Evolutionary conservation across 805 yeast species (phyloP).

Genomic region (Kazachstania psychrophila): DNA sequence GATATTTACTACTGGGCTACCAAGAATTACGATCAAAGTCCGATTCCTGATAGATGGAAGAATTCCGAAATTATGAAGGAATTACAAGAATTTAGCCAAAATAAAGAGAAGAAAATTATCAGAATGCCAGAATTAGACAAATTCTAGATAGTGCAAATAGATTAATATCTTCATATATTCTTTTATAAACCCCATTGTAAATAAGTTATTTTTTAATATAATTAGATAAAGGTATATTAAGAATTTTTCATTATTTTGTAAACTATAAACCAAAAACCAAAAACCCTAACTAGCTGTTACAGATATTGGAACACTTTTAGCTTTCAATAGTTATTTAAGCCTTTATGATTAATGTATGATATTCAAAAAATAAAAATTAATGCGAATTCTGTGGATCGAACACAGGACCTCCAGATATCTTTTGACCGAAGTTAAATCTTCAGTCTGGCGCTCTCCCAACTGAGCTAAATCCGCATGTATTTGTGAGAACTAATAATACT

Average conservation of each 20-base stretch:
- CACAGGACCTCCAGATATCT: conserved; percentile 66
- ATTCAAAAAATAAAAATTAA: conserved; percentile 11
- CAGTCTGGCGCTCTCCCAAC: conserved; percentile 40
- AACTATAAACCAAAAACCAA: too few species aligned
- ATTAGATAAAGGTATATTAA: too few species aligned
- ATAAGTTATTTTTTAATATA: too few species aligned
- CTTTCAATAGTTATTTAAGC: background rate
- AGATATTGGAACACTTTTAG: too few species aligned
- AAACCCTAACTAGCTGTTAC: too few species aligned
- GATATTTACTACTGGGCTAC: conserved; percentile 98
- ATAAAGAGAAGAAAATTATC: conserved; percentile 60
- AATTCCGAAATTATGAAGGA: conserved; percentile 50
- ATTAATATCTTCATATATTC: too few species aligned
- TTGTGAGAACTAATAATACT: too few species aligned
- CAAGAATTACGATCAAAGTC: conserved; percentile 66
- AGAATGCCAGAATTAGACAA: conserved; percentile 71
- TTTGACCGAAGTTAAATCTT: conserved; percentile 17
- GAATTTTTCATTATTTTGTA: too few species aligned
- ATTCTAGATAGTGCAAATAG: conserved; percentile 10
- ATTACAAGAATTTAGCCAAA: conserved; percentile 67
- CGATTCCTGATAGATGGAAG: conserved; percentile 82
- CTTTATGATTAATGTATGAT: too few species aligned
- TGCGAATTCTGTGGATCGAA: conserved; percentile 77
- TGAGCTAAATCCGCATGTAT: conserved; percentile 34
- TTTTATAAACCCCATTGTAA: too few species aligned